Evolutionary conservation across 108 stramenopile species (phyloP).

Genomic region (Cylindrotheca fusiformis): DNA sequence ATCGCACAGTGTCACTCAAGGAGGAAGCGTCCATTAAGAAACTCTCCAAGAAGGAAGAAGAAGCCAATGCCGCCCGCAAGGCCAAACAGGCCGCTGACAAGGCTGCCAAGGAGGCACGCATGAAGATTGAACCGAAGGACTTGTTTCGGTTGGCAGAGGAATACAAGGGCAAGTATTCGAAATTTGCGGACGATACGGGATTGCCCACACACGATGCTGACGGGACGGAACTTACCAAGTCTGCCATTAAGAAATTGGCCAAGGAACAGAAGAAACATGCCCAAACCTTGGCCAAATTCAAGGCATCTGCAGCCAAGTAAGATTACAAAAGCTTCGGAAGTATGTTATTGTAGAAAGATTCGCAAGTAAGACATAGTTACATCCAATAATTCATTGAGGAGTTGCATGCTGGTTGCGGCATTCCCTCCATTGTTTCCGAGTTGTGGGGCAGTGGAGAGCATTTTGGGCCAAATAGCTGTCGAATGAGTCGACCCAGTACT

Average conservation of each 20-base stretch:
- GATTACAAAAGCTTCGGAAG: no score
- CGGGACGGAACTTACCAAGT: slow-evolving; percentile 91
- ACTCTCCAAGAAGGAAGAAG: slow-evolving; percentile 54
- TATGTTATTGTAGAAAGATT: no score
- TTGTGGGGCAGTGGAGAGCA: no score
- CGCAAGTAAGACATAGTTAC: no score
- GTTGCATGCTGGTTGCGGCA: no score
- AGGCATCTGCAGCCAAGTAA: neutral
- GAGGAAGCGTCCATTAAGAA: slow-evolving; percentile 84
- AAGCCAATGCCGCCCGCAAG: slow-evolving; percentile 52
- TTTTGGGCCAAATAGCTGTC: no score
- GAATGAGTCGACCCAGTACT: no score
- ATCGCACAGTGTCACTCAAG: slow-evolving; percentile 92
- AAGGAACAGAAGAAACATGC: slow-evolving; percentile 92
- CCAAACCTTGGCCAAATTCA: neutral
- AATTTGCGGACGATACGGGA: slow-evolving; percentile 83
- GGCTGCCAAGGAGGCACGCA: slow-evolving; percentile 64
- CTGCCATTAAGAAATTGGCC: slow-evolving; percentile 87
- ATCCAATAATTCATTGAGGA: no score
- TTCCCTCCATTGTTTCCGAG: no score
- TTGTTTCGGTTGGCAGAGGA: slow-evolving; percentile 68
- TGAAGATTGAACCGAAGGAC: slow-evolving; percentile 66
- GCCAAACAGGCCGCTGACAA: slow-evolving; percentile 50
- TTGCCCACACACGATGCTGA: slow-evolving; percentile 85
- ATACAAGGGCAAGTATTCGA: slow-evolving; percentile 74